phyloP scores from a whole-genome alignment of 495 filamentous ascomycete genomes.

The Corynascus novoguineensis region DNA sequence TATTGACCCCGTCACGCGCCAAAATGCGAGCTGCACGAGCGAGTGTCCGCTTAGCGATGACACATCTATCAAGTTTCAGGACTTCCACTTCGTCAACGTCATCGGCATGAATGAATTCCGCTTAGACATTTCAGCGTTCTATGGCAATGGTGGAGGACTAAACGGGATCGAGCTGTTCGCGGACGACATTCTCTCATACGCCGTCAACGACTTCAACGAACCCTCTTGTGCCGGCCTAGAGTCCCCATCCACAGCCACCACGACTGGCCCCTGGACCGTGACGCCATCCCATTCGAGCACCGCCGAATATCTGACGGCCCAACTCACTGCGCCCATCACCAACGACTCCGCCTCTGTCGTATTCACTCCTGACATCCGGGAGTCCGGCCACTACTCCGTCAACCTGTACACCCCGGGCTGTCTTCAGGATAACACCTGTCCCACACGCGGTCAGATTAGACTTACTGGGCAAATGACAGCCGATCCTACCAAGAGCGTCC shows the following conservation, averaged over 20 bases:
- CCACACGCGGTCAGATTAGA: constrained; percentile 67
- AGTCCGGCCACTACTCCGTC: constrained; percentile 85
- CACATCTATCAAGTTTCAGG: constrained; percentile 61
- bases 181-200: constrained; percentile 79
- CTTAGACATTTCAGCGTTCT: constrained; percentile 79
- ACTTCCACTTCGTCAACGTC: constrained; percentile 82
- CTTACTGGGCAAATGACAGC: constrained; percentile 66
- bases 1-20: constrained; percentile 62
- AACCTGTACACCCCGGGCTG: constrained; percentile 90
- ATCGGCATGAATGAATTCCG: constrained; percentile 87
- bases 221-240: constrained; percentile 66
- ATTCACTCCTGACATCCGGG: constrained; percentile 82
- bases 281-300: constrained; percentile 55
- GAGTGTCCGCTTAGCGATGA: constrained; percentile 72
- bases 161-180: constrained; percentile 87
- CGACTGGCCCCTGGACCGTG: constrained; percentile 67
- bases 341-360: constrained; percentile 57
- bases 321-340: constrained; percentile 47
- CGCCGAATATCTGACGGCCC: constrained; percentile 70
- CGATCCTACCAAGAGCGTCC: constrained; percentile 38
- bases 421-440: constrained; percentile 68
- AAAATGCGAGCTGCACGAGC: constrained; percentile 64
- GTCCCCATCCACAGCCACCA: constrained; percentile 58
- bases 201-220: constrained; percentile 82
- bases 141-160: constrained; percentile 80